Base-by-base conservation (phyloP, 2,329 filamentous ascomycete genomes). In the Fusarium sambucinum region DNA sequence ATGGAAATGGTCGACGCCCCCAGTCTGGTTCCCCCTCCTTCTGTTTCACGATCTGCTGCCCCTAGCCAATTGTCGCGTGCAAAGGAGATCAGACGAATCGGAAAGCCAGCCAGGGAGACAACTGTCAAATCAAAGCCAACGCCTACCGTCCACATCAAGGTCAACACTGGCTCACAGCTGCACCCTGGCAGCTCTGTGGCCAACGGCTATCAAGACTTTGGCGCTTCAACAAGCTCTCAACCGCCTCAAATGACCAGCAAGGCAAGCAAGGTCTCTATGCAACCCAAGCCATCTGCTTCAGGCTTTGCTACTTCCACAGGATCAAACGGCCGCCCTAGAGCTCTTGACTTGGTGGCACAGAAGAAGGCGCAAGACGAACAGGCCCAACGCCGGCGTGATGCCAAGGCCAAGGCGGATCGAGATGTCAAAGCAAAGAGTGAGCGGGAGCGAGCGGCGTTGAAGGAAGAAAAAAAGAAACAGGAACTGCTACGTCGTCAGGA, bases 291-390 rank as follows among this genome's bases (percentile, higher is more conserved):
- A 6, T 86, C 86, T 2, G 74, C 81, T 11, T 82, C 85, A 55
- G 92, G 86, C 74, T 82, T 94, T 54, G 92, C 91, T 77, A 71
- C 70, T 7, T 74, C 78, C 0, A 88, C 66, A 19, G 70, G 88
- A n/a, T 85, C 89, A 32, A 84, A 83, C n/a, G 83, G 86, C 3
- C 88, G 90, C 52, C 86, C 89, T 0, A 92, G 91, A 76, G 90
- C 92, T 3, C 82, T 94, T 23, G 89, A 94, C 55, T 84, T 91
- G 47, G 92, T 91, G 4, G 91, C 92, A 38, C 90, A 89, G 74
- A 94, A 94, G 78, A 95, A 91, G 76, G 93, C 97, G 77, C 90
- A 90, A 76, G 94, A 97, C 72, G 93, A 94, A 68, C 47, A 51
- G 23, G 88, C 89, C 16, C 90, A 94, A 73, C 88, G 90, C 50